Base-by-base conservation (phyloP, 805 yeast genomes). In the Candida ponderosae region DNA sequence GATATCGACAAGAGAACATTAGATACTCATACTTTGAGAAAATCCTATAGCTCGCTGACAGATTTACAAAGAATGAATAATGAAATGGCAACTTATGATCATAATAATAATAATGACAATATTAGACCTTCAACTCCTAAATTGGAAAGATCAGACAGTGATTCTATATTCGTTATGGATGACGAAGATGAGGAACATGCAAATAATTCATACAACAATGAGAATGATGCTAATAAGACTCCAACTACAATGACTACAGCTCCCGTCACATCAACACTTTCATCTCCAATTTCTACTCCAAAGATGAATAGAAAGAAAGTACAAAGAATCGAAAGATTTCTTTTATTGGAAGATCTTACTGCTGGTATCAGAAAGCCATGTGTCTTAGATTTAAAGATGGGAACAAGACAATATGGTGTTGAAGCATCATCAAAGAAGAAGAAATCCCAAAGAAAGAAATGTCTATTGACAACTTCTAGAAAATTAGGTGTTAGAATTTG, bases 341-440 rank as follows among this genome's bases (percentile, higher is more conserved):
- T 93, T 29, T 60, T 93, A 9, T 65, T 93, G 35, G 98, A 94
- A 54, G 99, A 93, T 62, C 63, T 93, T 34, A 93, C 97, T 0
- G 72, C 79, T 38, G 85, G 86, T 18, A 77, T 90, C 79, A 65
- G 61, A 23, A 74, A 73, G 45, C 97, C 98, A 1, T 89, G 96
- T 55, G 97, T 90, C 0, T 63, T 93, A 35, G 99, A 93, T 60
- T 66, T 93, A 49, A 93, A 93, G 56, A 93, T 93, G 97, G 99
- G 99, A 1, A 90, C 99, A 0, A 70, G 99, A 40, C 99, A 93
- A 60, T 93, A 93, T 52, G 98, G 99, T 9, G 81, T 90, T n/a
- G 95, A 88, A 45, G 97, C 97, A 0, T 68, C 70, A 6, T 57
- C 62, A 13, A 62, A 76, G 34, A 93, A 93, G 59, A 81, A 79